Conservation (phyloP, 345 rosid species). For the Gossypium sturtianum region DNA sequence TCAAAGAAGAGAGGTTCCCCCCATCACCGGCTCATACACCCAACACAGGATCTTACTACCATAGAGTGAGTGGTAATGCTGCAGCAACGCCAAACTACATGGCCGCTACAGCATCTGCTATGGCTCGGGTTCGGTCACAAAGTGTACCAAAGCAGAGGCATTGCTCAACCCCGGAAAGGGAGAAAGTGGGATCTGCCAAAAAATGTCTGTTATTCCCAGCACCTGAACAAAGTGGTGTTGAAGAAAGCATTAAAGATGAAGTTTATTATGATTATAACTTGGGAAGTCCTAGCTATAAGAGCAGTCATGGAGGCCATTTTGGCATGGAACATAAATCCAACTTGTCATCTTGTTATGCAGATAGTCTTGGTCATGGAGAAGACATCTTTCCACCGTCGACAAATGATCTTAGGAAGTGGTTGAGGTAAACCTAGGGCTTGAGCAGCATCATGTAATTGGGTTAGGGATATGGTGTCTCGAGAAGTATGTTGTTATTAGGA, state of each 20-base stretch:
- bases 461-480: not conserved
- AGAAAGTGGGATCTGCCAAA: constrained; percentile 25
- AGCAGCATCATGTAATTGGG: not conserved
- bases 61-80: not conserved
- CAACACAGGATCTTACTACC: constrained; percentile 1
- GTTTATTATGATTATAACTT: constrained; percentile 12
- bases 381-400: constrained; percentile 40
- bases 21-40: constrained; percentile 24
- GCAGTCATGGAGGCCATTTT: constrained; percentile 19
- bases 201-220: constrained; percentile 38
- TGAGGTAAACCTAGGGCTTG: constrained; percentile 25
- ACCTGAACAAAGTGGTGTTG: constrained; percentile 12
- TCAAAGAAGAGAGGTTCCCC: constrained; percentile 31
- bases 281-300: constrained; percentile 33
- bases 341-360: constrained; percentile 32
- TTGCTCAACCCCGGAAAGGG: constrained; percentile 39
- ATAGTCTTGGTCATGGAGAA: constrained; percentile 24
- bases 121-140: constrained; percentile 53
- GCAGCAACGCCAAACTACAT: constrained; percentile 56
- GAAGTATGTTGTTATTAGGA: not conserved
- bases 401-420: constrained; percentile 33
- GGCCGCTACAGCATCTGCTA: constrained; percentile 72
- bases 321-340: constrained; percentile 27
- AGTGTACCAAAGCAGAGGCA: constrained; percentile 65
- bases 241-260: constrained; percentile 10